A percentile compares a stretch with the other conserved stretches of the same genome.
Conservation (phyloP, 345 rosid species). For the Eucalyptus curtisii region DNA sequence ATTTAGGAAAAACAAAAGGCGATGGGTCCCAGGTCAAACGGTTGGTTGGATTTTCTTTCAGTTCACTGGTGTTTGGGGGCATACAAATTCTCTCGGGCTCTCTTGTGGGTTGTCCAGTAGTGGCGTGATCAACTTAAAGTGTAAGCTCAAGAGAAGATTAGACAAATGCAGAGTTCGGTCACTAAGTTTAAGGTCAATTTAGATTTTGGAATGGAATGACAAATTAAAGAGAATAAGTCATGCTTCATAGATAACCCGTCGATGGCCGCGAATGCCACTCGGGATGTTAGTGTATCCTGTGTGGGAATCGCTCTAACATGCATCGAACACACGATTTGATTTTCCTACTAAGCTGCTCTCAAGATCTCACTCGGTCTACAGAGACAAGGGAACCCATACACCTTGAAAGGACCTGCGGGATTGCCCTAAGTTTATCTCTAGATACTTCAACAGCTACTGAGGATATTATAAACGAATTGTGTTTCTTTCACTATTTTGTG, state of each 20-base stretch:
- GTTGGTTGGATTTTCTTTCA: slow-evolving; percentile 36
- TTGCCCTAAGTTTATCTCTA: neutral
- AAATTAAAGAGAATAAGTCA: neutral
- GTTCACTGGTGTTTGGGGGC: neutral
- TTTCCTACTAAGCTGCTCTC: neutral
- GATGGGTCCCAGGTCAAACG: slow-evolving; percentile 37
- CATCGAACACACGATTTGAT: neutral
- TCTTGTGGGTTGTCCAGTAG: neutral
- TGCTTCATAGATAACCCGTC: neutral
- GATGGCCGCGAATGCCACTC: neutral
- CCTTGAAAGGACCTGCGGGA: neutral
- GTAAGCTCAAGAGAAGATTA: neutral
- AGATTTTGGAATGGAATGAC: neutral
- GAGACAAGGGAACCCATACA: neutral
- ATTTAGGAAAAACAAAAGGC: neutral
- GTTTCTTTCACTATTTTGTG: neutral
- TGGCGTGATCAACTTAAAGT: neutral
- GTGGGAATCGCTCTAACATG: neutral
- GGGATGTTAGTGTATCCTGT: neutral
- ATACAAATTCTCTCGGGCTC: neutral
- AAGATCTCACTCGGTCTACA: neutral
- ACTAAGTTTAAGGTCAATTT: neutral
- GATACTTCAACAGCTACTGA: neutral
- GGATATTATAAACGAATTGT: neutral
- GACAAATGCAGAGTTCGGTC: neutral